Evolutionary conservation across 106 monocot species (phyloP).

Genomic region (Dendrobium officinale): DNA sequence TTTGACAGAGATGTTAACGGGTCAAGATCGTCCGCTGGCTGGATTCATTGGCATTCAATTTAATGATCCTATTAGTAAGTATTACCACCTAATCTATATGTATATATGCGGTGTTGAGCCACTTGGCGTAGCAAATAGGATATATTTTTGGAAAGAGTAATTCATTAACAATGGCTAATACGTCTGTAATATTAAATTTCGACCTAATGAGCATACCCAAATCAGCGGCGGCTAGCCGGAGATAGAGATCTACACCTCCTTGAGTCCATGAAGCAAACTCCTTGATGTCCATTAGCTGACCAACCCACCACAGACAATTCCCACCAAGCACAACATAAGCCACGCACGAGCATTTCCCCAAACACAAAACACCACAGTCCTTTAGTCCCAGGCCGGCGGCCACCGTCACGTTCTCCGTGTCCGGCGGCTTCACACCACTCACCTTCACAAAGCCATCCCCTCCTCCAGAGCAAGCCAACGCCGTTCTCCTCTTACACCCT

Average conservation of each 20-base stretch:
- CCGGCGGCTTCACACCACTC: slow-evolving; percentile 14
- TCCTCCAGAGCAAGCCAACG: neutral
- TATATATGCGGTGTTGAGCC: too few relatives aligned
- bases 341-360: slow-evolving; percentile 12
- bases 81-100: too few relatives aligned
- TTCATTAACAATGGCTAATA: too few relatives aligned
- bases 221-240: slow-evolving; percentile 8
- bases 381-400: neutral
- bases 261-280: neutral
- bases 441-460: slow-evolving; percentile 1
- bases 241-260: slow-evolving; percentile 1
- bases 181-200: too few relatives aligned
- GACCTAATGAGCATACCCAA: neutral
- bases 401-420: slow-evolving; percentile 9
- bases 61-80: too few relatives aligned
- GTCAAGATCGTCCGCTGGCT: too few relatives aligned
- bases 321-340: slow-evolving; percentile 6
- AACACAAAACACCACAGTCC: neutral
- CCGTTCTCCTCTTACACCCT: slow-evolving; percentile 7
- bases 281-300: neutral
- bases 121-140: too few relatives aligned
- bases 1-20: too few relatives aligned
- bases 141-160: too few relatives aligned
- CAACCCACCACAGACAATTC: slow-evolving; percentile 1
- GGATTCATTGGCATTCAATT: too few relatives aligned